A percentile compares a stretch with the other conserved stretches of the same genome.
These are phyloP conservation scores for Eragrostis nindensis DNA, from an alignment of 176 grass and related monocot species.

Conservation along the genomic window DNA sequence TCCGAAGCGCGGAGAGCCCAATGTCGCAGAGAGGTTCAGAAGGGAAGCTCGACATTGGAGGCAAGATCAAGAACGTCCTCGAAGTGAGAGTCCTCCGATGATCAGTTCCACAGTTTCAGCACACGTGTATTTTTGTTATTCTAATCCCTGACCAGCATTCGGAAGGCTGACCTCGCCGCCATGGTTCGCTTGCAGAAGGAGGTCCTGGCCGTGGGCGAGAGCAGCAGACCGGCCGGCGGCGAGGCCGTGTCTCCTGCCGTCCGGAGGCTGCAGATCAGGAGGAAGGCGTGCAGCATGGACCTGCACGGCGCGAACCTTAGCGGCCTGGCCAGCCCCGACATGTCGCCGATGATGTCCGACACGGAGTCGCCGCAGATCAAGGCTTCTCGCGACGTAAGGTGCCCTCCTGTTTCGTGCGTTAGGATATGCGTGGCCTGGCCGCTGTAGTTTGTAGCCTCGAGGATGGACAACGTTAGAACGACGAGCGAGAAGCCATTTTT, in stretches of 20 bases:
- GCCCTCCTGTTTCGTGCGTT: conserved; percentile 36
- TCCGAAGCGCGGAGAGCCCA: conserved; percentile 61
- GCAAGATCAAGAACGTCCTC: conserved; percentile 76
- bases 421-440: neutral
- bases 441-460: neutral
- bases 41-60: conserved; percentile 72
- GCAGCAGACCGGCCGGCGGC: conserved; percentile 23
- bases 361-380: conserved; percentile 75
- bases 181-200: conserved; percentile 53
- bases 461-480: neutral
- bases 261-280: conserved; percentile 67
- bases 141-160: neutral
- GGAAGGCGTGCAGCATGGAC: conserved; percentile 68
- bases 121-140: neutral
- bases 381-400: conserved; percentile 97
- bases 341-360: conserved; percentile 49
- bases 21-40: conserved; percentile 47
- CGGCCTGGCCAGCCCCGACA: conserved; percentile 23
- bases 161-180: neutral
- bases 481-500: neutral
- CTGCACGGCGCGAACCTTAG: conserved; percentile 29
- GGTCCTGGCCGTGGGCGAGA: conserved; percentile 51
- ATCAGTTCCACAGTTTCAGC: neutral
- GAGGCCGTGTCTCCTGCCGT: conserved; percentile 27
- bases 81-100: conserved; percentile 41